Evolutionary conservation across 768 basidiomycete species (phyloP).

Genomic region (Russula lepida): DNA sequence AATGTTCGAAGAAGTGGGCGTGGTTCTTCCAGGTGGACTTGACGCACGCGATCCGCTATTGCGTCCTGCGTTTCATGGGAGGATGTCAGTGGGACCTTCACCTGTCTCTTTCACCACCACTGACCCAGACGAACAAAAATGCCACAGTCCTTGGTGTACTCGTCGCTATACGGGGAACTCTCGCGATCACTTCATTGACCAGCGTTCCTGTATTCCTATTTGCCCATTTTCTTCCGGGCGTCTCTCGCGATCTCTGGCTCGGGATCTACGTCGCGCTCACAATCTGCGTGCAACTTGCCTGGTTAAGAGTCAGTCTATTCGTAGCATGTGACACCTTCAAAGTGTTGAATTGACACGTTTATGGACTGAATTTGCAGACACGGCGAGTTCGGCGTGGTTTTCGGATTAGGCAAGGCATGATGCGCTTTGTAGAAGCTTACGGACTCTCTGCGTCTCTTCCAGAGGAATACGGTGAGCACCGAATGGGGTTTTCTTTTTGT

Average conservation of each 20-base stretch:
- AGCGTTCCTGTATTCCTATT: slow-evolving; percentile 1
- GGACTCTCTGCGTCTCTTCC: not conserved
- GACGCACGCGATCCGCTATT: not conserved
- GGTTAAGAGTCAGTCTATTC: not conserved
- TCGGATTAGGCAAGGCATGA: not conserved
- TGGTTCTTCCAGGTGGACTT: slow-evolving; percentile 10
- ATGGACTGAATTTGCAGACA: not conserved
- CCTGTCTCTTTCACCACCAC: not conserved
- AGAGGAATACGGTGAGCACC: not conserved
- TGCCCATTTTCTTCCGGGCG: not conserved
- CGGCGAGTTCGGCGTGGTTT: not conserved
- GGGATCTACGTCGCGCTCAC: not conserved
- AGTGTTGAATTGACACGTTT: not conserved
- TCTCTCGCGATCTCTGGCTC: slow-evolving; percentile 1
- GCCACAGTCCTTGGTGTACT: not conserved
- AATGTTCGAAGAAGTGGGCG: not conserved
- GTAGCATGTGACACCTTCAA: not conserved
- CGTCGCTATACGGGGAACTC: not conserved
- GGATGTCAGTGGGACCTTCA: slow-evolving; percentile 2
- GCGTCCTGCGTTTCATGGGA: not conserved
- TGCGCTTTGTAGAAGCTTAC: not conserved
- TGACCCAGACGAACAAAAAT: not conserved
- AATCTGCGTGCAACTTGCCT: not conserved
- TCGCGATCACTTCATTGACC: not conserved
- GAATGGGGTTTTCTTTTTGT: not conserved